Percentiles rank a stretch among this genome's conserved stretches.
Evolutionary conservation across 371 early-diverging fungal species (phyloP).

Genomic region (Apophysomyces elegans): DNA sequence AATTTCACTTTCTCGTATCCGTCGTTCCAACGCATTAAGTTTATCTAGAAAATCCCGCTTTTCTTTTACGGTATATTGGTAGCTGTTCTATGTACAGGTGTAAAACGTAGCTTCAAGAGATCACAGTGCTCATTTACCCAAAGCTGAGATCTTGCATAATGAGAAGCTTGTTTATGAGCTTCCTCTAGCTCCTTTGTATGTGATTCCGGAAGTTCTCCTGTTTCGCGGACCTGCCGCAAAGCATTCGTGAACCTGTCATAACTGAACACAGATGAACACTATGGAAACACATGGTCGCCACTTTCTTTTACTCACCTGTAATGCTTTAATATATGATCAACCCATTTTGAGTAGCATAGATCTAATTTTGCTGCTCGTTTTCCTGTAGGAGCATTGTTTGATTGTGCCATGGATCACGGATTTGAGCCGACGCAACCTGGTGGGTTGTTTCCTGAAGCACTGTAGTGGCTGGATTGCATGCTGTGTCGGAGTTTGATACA

Average conservation of each 20-base stretch:
- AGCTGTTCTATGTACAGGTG: constrained; percentile 1
- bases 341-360: constrained; percentile 3
- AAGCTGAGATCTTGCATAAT: constrained; percentile 3
- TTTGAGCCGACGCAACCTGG: neutral
- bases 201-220: neutral
- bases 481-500: no score
- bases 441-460: no score
- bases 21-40: constrained; percentile 5
- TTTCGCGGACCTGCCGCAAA: constrained; percentile 10
- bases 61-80: constrained; percentile 5
- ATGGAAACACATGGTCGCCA: neutral
- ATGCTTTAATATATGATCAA: neutral
- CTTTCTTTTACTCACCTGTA: neutral
- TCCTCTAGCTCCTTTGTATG: neutral
- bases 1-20: constrained; percentile 1
- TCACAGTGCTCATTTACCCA: neutral
- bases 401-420: constrained; percentile 1
- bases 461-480: no score
- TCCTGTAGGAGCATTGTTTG: neutral
- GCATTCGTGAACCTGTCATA: neutral
- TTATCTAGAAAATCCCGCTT: constrained; percentile 7
- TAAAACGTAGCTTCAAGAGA: no score
- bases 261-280: neutral
- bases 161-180: neutral
- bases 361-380: constrained; percentile 7